Conservation (phyloP, 176 grass and related monocot species). For the Bolboschoenus planiculmis region DNA sequence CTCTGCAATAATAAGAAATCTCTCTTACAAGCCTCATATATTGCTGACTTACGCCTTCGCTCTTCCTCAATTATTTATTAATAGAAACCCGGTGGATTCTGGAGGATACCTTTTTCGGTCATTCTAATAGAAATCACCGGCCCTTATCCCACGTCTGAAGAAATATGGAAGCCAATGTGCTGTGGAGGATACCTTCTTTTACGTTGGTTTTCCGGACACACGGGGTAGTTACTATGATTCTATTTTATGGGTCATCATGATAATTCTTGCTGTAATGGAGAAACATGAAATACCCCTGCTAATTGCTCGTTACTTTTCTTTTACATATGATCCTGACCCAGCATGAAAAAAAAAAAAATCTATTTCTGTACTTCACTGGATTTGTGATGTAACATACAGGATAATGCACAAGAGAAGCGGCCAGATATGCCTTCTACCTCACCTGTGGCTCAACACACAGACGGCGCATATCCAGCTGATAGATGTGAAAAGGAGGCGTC, state of each 20-base stretch:
- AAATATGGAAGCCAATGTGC: neutral
- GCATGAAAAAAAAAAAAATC: neutral
- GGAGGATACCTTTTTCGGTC: neutral
- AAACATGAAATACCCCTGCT: neutral
- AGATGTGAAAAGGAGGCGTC: neutral
- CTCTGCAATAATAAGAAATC: neutral
- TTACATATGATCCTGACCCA: neutral
- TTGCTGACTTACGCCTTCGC: neutral
- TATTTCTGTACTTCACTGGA: neutral
- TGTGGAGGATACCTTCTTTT: neutral
- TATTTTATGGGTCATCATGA: neutral
- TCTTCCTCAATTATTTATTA: neutral
- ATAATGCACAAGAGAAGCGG: neutral
- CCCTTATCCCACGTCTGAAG: neutral
- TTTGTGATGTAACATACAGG: neutral
- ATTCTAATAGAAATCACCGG: neutral
- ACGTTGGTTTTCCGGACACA: neutral
- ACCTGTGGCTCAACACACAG: neutral
- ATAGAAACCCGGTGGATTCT: neutral
- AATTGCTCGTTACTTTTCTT: neutral
- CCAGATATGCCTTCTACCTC: neutral
- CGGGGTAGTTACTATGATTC: neutral
- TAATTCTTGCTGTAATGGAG: neutral
- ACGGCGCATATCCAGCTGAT: neutral
- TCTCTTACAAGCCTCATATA: neutral